These are phyloP conservation scores for Epithemia pelagica DNA, from an alignment of 108 stramenopile species.

Conservation along the genomic window DNA sequence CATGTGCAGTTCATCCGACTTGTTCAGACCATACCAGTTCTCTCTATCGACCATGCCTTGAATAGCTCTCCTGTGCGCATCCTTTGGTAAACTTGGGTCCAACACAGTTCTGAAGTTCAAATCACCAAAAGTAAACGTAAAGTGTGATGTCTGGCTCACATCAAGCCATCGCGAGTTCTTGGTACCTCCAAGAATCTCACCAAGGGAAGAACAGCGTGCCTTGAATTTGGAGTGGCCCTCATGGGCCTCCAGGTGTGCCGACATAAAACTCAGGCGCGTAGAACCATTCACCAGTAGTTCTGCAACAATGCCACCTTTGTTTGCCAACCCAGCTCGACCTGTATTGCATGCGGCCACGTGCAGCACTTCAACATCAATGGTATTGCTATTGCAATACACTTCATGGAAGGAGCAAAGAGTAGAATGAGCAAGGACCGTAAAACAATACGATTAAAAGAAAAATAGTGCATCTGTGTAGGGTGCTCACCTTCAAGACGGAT, in stretches of 20 bases:
- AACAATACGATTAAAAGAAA: too few species aligned
- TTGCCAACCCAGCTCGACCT: slow-evolving; percentile 42
- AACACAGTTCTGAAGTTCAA: slow-evolving; percentile 34
- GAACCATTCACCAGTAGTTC: slow-evolving; percentile 27
- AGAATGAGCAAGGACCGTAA: too few species aligned
- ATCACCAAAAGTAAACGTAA: slow-evolving; percentile 63
- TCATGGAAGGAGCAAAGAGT: too few species aligned
- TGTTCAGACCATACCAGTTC: slow-evolving; percentile 40
- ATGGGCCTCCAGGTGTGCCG: slow-evolving; percentile 58
- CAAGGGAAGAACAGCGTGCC: slow-evolving; percentile 29
- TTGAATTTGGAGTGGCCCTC: slow-evolving; percentile 44
- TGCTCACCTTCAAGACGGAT: slow-evolving; percentile 53
- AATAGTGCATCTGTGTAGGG: too few species aligned
- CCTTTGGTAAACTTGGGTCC: slow-evolving; percentile 9
- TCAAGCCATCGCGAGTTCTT: slow-evolving; percentile 28
- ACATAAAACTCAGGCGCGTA: slow-evolving; percentile 42
- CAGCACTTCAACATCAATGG: slow-evolving; percentile 3
- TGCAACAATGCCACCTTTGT: slow-evolving; percentile 64
- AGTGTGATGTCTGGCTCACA: slow-evolving; percentile 37
- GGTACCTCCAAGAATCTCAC: slow-evolving; percentile 38
- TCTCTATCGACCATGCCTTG: slow-evolving; percentile 20
- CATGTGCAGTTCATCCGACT: slow-evolving; percentile 39
- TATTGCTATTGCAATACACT: neutral
- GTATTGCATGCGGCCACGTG: slow-evolving; percentile 44
- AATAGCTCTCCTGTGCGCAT: slow-evolving; percentile 17